Conservation (phyloP, 1,284 basidiomycete species). For the Sanguinoderma infundibulare region DNA sequence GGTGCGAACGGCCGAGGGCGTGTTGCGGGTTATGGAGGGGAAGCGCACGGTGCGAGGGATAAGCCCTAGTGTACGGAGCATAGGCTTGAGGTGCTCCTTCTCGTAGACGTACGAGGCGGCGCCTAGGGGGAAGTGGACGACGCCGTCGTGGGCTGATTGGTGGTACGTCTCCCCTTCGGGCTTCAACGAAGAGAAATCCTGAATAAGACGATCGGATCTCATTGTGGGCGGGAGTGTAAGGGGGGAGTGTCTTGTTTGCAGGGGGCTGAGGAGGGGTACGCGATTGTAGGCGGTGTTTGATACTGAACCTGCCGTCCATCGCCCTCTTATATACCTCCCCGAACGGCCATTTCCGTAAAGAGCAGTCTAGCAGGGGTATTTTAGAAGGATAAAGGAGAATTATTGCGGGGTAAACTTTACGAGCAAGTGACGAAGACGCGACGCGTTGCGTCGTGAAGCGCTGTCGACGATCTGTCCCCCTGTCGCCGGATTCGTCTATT, state of each 20-base stretch:
- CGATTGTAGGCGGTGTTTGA: not conserved
- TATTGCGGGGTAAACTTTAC: too few relatives aligned
- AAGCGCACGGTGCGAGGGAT: slow-evolving; percentile 5
- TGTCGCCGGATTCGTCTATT: too few relatives aligned
- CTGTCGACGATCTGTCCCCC: too few relatives aligned
- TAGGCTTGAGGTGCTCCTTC: slow-evolving; percentile 11
- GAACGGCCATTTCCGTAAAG: not conserved
- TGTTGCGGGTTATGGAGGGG: not conserved
- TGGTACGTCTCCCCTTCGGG: not conserved
- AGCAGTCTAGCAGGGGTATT: not conserved
- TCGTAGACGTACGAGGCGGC: slow-evolving; percentile 20
- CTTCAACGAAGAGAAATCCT: slow-evolving; percentile 1
- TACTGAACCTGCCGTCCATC: not conserved
- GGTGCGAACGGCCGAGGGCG: not conserved
- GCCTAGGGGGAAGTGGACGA: slow-evolving; percentile 23
- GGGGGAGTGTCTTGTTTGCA: not conserved
- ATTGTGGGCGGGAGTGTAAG: not conserved
- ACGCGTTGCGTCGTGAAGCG: too few relatives aligned
- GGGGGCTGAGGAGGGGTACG: not conserved
- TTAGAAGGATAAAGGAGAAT: too few relatives aligned
- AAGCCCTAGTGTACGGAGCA: slow-evolving; percentile 17
- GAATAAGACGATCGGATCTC: not conserved
- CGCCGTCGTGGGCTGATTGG: slow-evolving; percentile 16
- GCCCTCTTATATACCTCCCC: not conserved
- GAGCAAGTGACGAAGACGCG: too few relatives aligned